These are phyloP conservation scores for Gynochthodes officinalis DNA, from an alignment of 257 asterid species.

Conservation along the genomic window DNA sequence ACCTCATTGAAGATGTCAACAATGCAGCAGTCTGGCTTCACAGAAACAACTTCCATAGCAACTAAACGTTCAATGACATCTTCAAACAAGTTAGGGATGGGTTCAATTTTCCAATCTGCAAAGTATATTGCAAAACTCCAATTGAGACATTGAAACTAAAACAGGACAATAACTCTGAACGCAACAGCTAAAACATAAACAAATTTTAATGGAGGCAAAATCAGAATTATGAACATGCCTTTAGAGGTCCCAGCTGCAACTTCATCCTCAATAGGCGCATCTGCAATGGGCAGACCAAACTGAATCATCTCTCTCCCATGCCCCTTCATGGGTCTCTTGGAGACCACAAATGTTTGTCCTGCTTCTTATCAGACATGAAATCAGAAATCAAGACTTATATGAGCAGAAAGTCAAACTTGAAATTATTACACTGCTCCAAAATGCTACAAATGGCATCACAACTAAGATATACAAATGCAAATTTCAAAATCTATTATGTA, in stretches of 20 bases:
- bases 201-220: not conserved
- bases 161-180: constrained; percentile 4
- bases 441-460: constrained; percentile 5
- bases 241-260: constrained; percentile 48
- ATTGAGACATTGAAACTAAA: constrained; percentile 14
- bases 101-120: constrained; percentile 73
- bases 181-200: constrained; percentile 15
- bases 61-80: constrained; percentile 57
- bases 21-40: constrained; percentile 75
- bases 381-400: constrained; percentile 19
- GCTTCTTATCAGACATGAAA: constrained; percentile 34
- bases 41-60: constrained; percentile 44
- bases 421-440: constrained; percentile 2
- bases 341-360: constrained; percentile 67
- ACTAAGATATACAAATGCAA: not conserved
- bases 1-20: constrained; percentile 88
- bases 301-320: constrained; percentile 95
- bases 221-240: constrained; percentile 42
- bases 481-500: too few species aligned
- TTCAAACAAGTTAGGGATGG: constrained; percentile 64
- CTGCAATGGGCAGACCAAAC: constrained; percentile 63
- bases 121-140: constrained; percentile 21
- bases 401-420: constrained; percentile 12
- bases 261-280: constrained; percentile 61
- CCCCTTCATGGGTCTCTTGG: constrained; percentile 78